These are phyloP conservation scores for Aspergillus floridensis DNA, from an alignment of 2,329 filamentous ascomycete genomes.

Conservation along the genomic window DNA sequence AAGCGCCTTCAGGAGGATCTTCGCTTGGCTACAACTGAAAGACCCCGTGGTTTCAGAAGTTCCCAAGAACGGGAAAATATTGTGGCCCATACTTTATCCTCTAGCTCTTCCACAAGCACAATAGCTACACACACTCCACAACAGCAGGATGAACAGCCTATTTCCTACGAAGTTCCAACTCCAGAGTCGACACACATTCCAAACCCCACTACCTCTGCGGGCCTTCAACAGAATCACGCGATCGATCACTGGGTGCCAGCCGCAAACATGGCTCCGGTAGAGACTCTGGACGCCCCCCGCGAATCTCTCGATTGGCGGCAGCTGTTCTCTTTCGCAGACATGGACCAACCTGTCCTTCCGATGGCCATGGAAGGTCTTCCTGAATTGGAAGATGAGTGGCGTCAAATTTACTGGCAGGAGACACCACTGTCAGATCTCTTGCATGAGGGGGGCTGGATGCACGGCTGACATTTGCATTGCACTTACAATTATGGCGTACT, in stretches of 20 bases:
- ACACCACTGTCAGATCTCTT: slow-evolving; percentile 43
- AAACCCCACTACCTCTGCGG: slow-evolving; percentile 21
- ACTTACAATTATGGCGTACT: neutral
- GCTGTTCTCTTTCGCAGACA: slow-evolving; percentile 41
- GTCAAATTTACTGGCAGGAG: slow-evolving; percentile 46
- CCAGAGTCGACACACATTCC: slow-evolving; percentile 27
- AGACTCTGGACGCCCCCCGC: slow-evolving; percentile 33
- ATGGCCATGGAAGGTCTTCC: slow-evolving; percentile 39
- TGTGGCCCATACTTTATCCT: slow-evolving; percentile 6
- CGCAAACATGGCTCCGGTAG: slow-evolving; percentile 26
- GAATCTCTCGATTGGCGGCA: slow-evolving; percentile 43
- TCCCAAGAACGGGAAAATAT: slow-evolving; percentile 4
- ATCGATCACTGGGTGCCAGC: slow-evolving; percentile 36
- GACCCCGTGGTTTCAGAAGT: slow-evolving; percentile 28
- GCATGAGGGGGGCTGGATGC: slow-evolving; percentile 42
- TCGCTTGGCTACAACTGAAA: slow-evolving; percentile 36
- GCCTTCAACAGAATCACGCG: slow-evolving; percentile 22
- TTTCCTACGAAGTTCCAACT: slow-evolving; percentile 29
- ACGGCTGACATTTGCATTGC: slow-evolving; percentile 14
- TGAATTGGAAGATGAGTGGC: slow-evolving; percentile 45
- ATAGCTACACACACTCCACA: slow-evolving; percentile 19
- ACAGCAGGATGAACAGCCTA: slow-evolving; percentile 15
- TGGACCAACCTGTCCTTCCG: slow-evolving; percentile 36
- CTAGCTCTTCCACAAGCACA: slow-evolving; percentile 18
- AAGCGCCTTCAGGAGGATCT: slow-evolving; percentile 44